Conservation (phyloP, 1,139 yeast genomes). For the Kodamaea sp. region DNA sequence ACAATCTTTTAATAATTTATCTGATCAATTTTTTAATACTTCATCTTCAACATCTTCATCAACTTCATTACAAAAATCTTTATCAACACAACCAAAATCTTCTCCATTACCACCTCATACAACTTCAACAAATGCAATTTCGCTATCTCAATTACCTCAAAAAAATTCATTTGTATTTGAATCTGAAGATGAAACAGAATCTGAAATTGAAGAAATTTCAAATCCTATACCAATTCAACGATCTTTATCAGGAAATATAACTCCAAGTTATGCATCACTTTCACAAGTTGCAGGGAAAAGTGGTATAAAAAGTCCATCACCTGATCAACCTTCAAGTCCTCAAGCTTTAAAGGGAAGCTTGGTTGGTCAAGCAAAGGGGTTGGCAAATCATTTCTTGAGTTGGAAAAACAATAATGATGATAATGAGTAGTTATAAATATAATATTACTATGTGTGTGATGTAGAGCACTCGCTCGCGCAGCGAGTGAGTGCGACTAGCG, state of each 20-base stretch:
- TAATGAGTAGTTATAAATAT: neutral
- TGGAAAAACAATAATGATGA: slow-evolving; percentile 26
- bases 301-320: slow-evolving; percentile 36
- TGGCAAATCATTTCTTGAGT: slow-evolving; percentile 34
- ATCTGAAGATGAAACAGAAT: slow-evolving; percentile 31
- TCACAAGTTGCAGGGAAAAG: slow-evolving; percentile 51
- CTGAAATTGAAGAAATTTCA: slow-evolving; percentile 2
- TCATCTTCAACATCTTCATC: slow-evolving; percentile 6
- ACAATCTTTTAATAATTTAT: slow-evolving; percentile 15
- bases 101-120: slow-evolving; percentile 47
- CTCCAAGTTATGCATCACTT: slow-evolving; percentile 38
- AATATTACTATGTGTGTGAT: neutral
- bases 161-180: slow-evolving; percentile 29
- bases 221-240: slow-evolving; percentile 1
- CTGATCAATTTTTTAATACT: slow-evolving; percentile 18
- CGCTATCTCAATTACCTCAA: slow-evolving; percentile 7
- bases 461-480: too few relatives aligned
- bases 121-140: slow-evolving; percentile 43
- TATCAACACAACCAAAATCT: slow-evolving; percentile 32
- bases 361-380: slow-evolving; percentile 40
- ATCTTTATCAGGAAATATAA: slow-evolving; percentile 13
- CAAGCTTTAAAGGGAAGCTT: slow-evolving; percentile 13
- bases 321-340: slow-evolving; percentile 14
- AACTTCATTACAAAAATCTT: slow-evolving; percentile 10
- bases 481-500: too few relatives aligned